phyloP scores from a whole-genome alignment of 2,329 filamentous ascomycete genomes.

The Exophiala viscosa region DNA sequence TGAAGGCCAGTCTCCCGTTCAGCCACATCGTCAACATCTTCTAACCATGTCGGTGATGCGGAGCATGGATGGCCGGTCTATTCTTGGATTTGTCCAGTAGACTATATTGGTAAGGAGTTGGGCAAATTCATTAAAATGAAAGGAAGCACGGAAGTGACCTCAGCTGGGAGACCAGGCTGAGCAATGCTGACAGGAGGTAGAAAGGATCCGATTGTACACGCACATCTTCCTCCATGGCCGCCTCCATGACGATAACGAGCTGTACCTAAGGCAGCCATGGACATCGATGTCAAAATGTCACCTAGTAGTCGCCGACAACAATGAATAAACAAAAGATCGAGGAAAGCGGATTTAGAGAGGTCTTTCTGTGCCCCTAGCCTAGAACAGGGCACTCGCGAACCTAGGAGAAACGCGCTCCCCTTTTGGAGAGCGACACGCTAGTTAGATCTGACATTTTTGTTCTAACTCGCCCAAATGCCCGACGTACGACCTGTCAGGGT shows the following conservation, averaged over 20 bases:
- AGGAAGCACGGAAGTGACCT: background rate
- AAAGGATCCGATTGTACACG: background rate
- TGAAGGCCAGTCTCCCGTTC: too few species aligned
- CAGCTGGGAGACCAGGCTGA: background rate
- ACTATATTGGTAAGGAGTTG: background rate
- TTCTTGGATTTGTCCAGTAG: background rate
- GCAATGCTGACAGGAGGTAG: background rate
- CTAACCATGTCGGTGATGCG: background rate
- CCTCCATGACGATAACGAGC: too few species aligned
- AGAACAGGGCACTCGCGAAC: background rate
- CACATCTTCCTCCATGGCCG: too few species aligned
- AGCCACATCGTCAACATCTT: too few species aligned
- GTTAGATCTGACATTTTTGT: conserved; percentile 1
- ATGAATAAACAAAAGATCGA: too few species aligned
- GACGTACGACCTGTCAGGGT: too few species aligned
- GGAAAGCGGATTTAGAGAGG: too few species aligned
- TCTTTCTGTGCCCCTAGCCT: background rate
- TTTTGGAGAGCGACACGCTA: background rate
- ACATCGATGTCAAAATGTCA: background rate
- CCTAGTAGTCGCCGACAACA: too few species aligned
- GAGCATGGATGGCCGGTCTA: background rate
- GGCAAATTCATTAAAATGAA: background rate
- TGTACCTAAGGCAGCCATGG: too few species aligned
- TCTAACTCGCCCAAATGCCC: too few species aligned
- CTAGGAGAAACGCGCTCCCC: background rate